Evolutionary conservation across 2,329 filamentous ascomycete species (phyloP).

Genomic region (Atkinsonella hypoxylon): DNA sequence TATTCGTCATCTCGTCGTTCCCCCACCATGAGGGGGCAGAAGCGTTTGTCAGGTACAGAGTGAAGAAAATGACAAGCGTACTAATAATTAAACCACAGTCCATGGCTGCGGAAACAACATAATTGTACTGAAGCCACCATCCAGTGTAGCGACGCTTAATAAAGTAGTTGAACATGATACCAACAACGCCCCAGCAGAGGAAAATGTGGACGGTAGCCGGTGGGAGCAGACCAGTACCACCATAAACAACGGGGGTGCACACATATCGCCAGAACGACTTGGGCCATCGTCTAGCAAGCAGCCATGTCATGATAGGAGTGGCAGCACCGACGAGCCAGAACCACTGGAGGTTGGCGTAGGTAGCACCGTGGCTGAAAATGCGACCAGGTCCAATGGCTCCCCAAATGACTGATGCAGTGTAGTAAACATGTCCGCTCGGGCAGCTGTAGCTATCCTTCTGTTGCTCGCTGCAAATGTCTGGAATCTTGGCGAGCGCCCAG

Average conservation of each 20-base stretch:
- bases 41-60: conserved; percentile 47
- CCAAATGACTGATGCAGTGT: conserved; percentile 61
- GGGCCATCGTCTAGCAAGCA: conserved; percentile 48
- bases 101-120: conserved; percentile 58
- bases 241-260: conserved; percentile 57
- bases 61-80: conserved; percentile 59
- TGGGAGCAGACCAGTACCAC: conserved; percentile 49
- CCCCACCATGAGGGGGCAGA: conserved; percentile 51
- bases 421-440: conserved; percentile 44
- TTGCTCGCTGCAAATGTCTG: conserved; percentile 43
- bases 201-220: conserved; percentile 62
- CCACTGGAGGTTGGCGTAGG: conserved; percentile 54
- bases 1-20: conserved; percentile 35
- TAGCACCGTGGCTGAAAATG: conserved; percentile 51
- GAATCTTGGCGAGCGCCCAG: conserved; percentile 51
- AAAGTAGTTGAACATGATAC: conserved; percentile 56
- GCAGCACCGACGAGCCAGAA: conserved; percentile 59
- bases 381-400: conserved; percentile 59
- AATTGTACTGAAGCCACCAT: conserved; percentile 73
- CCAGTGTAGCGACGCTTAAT: conserved; percentile 53
- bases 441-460: conserved; percentile 47
- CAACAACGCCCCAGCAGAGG: conserved; percentile 57
- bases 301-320: conserved; percentile 51
- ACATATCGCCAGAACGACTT: conserved; percentile 52
- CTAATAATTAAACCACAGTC: conserved; percentile 56